Conservation (phyloP, 257 asterid genomes). For the Anisodus acutangulus region DNA sequence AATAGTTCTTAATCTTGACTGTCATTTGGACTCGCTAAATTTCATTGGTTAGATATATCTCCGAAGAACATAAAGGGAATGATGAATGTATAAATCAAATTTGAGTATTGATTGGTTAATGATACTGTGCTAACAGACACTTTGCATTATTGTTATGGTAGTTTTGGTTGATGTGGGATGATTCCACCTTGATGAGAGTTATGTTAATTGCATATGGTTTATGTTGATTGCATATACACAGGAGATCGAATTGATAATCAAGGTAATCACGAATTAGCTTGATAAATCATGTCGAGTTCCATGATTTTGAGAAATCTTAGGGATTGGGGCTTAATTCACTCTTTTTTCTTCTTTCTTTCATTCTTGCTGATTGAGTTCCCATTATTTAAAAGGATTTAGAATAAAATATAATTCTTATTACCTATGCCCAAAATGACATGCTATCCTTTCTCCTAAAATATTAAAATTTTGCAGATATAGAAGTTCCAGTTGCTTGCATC, state of each 20-base stretch:
- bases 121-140: neutral
- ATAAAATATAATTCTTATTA: neutral
- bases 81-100: neutral
- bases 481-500: constrained; percentile 81
- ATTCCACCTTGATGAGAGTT: constrained; percentile 14
- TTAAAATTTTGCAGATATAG: constrained; percentile 72
- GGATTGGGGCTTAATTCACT: neutral
- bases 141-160: neutral
- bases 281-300: neutral
- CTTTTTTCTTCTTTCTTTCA: neutral
- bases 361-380: neutral
- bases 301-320: neutral
- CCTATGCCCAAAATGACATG: constrained; percentile 13
- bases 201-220: neutral
- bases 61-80: neutral
- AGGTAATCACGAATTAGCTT: neutral
- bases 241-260: neutral
- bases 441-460: constrained; percentile 31
- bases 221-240: neutral
- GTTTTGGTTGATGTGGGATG: neutral
- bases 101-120: neutral
- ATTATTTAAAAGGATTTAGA: neutral
- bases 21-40: neutral
- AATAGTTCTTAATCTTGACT: neutral
- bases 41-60: neutral